Conservation (phyloP, 306 rosid genomes). For the Cicer yamashitae region DNA sequence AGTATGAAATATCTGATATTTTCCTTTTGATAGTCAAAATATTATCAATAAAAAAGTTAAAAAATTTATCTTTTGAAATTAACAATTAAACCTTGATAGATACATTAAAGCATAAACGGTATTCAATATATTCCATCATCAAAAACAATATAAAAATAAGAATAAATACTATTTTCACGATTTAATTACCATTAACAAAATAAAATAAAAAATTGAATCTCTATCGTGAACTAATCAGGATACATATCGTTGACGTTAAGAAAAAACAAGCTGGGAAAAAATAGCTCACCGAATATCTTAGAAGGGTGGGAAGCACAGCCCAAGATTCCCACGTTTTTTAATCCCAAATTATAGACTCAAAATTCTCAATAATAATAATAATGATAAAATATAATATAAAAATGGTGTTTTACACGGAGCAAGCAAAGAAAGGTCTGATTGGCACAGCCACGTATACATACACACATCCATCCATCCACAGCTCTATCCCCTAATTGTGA, state of each 20-base stretch:
- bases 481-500: background rate
- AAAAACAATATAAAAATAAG: background rate
- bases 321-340: conserved; percentile 28
- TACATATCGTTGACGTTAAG: conserved; percentile 29
- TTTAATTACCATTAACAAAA: background rate
- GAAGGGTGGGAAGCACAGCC: background rate
- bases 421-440: conserved; percentile 3
- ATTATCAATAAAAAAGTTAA: background rate
- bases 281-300: background rate
- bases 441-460: conserved; percentile 8
- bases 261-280: conserved; percentile 33
- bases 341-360: conserved; percentile 12
- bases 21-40: background rate
- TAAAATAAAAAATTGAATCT: background rate
- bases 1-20: background rate
- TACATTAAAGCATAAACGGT: background rate
- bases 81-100: background rate
- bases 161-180: background rate
- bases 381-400: background rate
- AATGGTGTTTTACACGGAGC: conserved; percentile 44
- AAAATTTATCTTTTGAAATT: background rate
- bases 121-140: background rate
- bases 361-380: background rate
- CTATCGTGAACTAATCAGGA: background rate
- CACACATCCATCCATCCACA: background rate